phyloP scores from a whole-genome alignment of 768 basidiomycete species.

The Leucocoprinus birnbaumii region DNA sequence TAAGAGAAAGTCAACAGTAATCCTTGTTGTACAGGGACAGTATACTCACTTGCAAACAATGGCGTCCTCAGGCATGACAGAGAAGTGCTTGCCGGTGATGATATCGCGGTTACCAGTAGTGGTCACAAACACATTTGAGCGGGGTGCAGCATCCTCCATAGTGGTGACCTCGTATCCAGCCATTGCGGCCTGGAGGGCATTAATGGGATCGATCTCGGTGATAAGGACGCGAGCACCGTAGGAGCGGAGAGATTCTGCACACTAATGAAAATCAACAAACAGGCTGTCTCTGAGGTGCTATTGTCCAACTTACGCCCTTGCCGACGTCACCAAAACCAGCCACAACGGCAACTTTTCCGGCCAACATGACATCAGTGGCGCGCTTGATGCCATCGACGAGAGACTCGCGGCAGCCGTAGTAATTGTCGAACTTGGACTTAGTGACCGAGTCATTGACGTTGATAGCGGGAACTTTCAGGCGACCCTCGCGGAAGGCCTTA shows the following conservation, averaged over 20 bases:
- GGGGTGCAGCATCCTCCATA: slow-evolving; percentile 95
- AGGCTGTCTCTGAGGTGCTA: slow-evolving; percentile 5
- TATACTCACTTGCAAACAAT: slow-evolving; percentile 90
- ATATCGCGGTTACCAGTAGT: slow-evolving; percentile 99
- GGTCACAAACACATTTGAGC: slow-evolving; percentile 92
- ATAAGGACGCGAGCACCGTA: slow-evolving; percentile 96
- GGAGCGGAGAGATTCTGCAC: slow-evolving; percentile 94
- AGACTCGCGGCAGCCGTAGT: slow-evolving; percentile 99
- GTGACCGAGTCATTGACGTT: slow-evolving; percentile 99
- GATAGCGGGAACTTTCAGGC: slow-evolving; percentile 96
- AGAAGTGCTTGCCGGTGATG: slow-evolving; percentile 89
- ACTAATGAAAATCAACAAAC: slow-evolving; percentile 43
- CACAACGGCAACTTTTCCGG: slow-evolving; percentile 98
- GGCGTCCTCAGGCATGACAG: slow-evolving; percentile 95
- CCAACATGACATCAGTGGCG: slow-evolving; percentile 99
- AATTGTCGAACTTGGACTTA: slow-evolving; percentile 99
- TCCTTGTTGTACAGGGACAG: neutral
- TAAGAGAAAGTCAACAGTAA: slow-evolving; percentile 22
- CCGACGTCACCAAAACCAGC: slow-evolving; percentile 99
- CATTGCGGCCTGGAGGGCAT: slow-evolving; percentile 99
- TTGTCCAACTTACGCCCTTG: slow-evolving; percentile 77
- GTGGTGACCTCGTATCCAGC: slow-evolving; percentile 98
- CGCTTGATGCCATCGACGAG: slow-evolving; percentile 99
- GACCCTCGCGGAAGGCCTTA: slow-evolving; percentile 95
- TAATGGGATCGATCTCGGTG: slow-evolving; percentile 99